Conservation (phyloP, 139 green algal species). For the Tetradesmus lagerheimii region DNA sequence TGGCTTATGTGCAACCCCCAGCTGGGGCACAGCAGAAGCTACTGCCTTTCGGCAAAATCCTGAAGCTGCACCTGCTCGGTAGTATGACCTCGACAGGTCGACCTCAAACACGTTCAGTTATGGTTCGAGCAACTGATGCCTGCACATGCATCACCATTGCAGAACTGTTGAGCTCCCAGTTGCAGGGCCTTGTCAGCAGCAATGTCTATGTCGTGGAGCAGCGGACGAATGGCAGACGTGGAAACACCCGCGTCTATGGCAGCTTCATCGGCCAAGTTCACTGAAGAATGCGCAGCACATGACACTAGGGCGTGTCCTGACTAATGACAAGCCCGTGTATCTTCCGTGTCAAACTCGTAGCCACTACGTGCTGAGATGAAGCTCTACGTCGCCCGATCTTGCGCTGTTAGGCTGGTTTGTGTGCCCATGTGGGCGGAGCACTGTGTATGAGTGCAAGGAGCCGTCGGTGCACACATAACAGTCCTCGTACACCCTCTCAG, state of each 20-base stretch:
- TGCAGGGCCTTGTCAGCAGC: not conserved
- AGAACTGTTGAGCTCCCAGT: not conserved
- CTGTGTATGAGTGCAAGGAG: not conserved
- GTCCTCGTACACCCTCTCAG: not conserved
- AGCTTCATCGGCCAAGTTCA: not conserved
- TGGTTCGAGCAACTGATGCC: not conserved
- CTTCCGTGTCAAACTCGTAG: not conserved
- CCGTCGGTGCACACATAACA: not conserved
- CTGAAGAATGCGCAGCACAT: not conserved
- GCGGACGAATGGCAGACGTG: too few species aligned
- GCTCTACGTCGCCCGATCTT: not conserved
- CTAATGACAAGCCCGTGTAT: not conserved
- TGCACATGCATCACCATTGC: not conserved
- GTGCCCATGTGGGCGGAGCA: not conserved
- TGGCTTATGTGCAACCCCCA: not conserved
- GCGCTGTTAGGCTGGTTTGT: not conserved
- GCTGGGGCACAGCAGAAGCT: not conserved
- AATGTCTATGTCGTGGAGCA: not conserved
- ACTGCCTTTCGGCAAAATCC: not conserved
- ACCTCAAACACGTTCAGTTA: too few species aligned
- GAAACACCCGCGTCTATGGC: not conserved
- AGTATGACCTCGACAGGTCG: too few species aligned
- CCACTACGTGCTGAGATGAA: not conserved
- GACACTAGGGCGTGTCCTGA: not conserved
- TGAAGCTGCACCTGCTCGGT: not conserved